Percentiles rank a stretch among this genome's conserved stretches.
Evolutionary conservation across 495 filamentous ascomycete genomes (phyloP).

Genomic region (Tuber calosporum): DNA sequence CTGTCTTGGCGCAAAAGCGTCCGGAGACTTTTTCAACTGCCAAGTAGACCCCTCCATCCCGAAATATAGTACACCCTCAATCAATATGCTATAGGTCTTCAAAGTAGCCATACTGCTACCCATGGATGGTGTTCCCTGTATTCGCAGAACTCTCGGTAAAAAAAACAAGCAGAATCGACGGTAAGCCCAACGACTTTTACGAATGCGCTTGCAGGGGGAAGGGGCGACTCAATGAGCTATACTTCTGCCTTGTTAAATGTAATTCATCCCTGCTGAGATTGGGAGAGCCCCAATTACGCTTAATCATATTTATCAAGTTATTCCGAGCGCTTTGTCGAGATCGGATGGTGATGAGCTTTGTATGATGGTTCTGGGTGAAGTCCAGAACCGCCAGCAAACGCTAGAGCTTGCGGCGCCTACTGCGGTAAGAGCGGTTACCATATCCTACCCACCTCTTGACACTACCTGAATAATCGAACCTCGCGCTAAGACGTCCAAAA

Average conservation of each 20-base stretch:
- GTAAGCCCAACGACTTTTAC: constrained; percentile 59
- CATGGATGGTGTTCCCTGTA: constrained; percentile 58
- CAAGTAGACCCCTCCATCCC: constrained; percentile 54
- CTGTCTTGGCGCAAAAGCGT: too few species aligned
- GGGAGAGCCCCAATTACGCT: constrained; percentile 42
- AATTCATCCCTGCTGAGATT: constrained; percentile 47
- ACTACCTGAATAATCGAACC: too few species aligned
- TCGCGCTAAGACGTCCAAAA: too few species aligned
- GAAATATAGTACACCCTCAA: constrained; percentile 62
- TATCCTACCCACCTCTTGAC: constrained; percentile 64
- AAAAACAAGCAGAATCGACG: constrained; percentile 48
- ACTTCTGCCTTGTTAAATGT: constrained; percentile 49
- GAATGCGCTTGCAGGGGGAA: constrained; percentile 53
- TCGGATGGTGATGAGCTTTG: not conserved
- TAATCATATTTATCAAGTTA: constrained; percentile 37
- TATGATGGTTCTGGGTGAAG: constrained; percentile 54
- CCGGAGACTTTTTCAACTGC: too few species aligned
- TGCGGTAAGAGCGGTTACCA: constrained; percentile 54
- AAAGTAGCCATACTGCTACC: constrained; percentile 62
- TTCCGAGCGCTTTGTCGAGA: constrained; percentile 2
- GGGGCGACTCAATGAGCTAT: constrained; percentile 44
- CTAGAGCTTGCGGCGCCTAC: constrained; percentile 58
- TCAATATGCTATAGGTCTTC: constrained; percentile 59
- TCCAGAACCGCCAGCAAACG: constrained; percentile 56
- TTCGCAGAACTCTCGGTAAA: constrained; percentile 59